Base-by-base conservation (phyloP, 176 grass and related monocot species). In the Typha latifolia region DNA sequence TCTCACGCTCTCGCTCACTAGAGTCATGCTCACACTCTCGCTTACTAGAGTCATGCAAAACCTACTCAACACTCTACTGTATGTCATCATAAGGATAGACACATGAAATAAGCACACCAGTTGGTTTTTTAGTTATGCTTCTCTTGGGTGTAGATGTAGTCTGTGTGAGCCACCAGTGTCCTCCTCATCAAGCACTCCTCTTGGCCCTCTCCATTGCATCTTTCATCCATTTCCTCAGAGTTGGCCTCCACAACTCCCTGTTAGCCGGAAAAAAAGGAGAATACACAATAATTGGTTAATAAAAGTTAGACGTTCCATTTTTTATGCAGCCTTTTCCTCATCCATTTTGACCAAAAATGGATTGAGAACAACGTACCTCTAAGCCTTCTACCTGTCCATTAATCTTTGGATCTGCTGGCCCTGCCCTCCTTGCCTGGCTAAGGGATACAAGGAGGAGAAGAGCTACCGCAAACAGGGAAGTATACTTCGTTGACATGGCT, bases 141-240 rank as follows among this genome's bases (percentile, higher is more conserved):
- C 62, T 71, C 79, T 49, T 86, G 84, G 62, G 84, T 86, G 75
- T 86, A 86, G 67, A 86, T 86, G 79, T 86, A 86, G 55, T 86
- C 84, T 12, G 71, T 79, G 70, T 86, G 84, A 72, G 79, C 84
- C 37, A 74, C 67, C 47, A 86, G 63, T 11, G 79, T 82, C 79
- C 84, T 86, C 79, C 79, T 79, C 79, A 68, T 79, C 15, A 86
- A 56, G 47, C 84, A 79, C 71, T 86, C 84, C 12, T 78, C 84
- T 66, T 1, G 11, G 10, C 64, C 63, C 5, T 73, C 83, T 8
- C 56, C 75, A 21, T 24, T 32, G 19, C 34, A 49, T 14, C 74
- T 74, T 12, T 67, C 75, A 3, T 9, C 32, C 75, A 23, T 61
- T 14, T 49, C 32, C 70, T 78, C 79, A 57, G 3, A 57, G 16